Evolutionary conservation across 257 asterid species (phyloP).

Genomic region (Solanum gracilifrons): DNA sequence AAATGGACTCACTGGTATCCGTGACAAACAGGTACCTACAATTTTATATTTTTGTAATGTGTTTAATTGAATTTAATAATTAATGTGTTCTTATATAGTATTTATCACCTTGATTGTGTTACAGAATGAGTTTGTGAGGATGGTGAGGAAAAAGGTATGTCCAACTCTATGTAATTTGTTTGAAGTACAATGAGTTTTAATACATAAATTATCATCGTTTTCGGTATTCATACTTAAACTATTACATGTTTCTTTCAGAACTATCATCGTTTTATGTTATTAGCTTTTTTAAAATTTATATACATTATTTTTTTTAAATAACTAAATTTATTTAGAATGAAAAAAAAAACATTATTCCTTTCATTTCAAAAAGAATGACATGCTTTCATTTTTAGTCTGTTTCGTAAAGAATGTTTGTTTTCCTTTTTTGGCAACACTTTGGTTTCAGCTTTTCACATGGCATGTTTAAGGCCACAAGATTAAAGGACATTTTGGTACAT

Average conservation of each 20-base stretch:
- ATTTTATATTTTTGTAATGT: neutral
- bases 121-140: slow-evolving; percentile 19
- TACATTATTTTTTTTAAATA: neutral
- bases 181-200: neutral
- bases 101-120: neutral
- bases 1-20: slow-evolving; percentile 57
- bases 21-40: slow-evolving; percentile 31
- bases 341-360: neutral
- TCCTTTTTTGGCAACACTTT: too few species aligned
- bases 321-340: neutral
- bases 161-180: neutral
- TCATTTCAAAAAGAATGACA: too few species aligned
- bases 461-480: too few species aligned
- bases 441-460: too few species aligned
- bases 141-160: slow-evolving; percentile 26
- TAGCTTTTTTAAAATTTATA: too few species aligned
- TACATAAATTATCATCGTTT: neutral
- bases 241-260: neutral
- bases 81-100: neutral
- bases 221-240: too few species aligned
- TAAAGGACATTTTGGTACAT: too few species aligned
- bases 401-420: too few species aligned
- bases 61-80: neutral
- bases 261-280: neutral
- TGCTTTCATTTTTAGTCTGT: too few species aligned